These are phyloP conservation scores for Boletus sp. DNA, from an alignment of 1,284 basidiomycete genomes.

Conservation along the genomic window DNA sequence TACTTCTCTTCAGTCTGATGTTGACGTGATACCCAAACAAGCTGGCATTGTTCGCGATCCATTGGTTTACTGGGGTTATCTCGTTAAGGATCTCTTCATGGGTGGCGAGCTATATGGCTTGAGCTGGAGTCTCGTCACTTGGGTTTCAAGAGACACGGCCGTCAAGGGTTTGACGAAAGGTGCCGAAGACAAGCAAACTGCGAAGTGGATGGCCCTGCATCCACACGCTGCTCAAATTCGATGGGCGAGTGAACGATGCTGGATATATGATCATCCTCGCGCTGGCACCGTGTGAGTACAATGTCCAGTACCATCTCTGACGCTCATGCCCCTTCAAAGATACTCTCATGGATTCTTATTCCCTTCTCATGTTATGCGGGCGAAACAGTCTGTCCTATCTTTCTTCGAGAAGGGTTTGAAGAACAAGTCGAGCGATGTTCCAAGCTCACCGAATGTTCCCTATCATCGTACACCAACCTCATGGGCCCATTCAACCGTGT, in stretches of 20 bases:
- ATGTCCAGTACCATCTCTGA: conserved; percentile 6
- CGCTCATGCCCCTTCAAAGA: conserved; percentile 35
- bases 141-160: conserved; percentile 72
- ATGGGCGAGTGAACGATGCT: conserved; percentile 91
- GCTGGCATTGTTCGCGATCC: conserved; percentile 47
- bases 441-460: conserved; percentile 4
- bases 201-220: conserved; percentile 90
- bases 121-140: conserved; percentile 87
- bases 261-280: conserved; percentile 97
- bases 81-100: conserved; percentile 94
- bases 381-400: conserved; percentile 48
- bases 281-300: conserved; percentile 79
- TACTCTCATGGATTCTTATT: conserved; percentile 98
- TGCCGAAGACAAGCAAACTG: conserved; percentile 94
- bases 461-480: conserved; percentile 43
- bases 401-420: conserved; percentile 39
- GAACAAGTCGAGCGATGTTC: conserved; percentile 24
- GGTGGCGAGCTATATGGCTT: conserved; percentile 93
- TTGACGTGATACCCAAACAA: conserved; percentile 4
- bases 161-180: conserved; percentile 72
- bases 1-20: background rate
- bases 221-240: conserved; percentile 77
- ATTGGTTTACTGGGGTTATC: conserved; percentile 91
- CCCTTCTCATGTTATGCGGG: conserved; percentile 79
- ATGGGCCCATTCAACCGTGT: conserved; percentile 83